These are phyloP conservation scores for Volutella citrinella DNA, from an alignment of 2,329 filamentous ascomycete genomes.

Conservation along the genomic window DNA sequence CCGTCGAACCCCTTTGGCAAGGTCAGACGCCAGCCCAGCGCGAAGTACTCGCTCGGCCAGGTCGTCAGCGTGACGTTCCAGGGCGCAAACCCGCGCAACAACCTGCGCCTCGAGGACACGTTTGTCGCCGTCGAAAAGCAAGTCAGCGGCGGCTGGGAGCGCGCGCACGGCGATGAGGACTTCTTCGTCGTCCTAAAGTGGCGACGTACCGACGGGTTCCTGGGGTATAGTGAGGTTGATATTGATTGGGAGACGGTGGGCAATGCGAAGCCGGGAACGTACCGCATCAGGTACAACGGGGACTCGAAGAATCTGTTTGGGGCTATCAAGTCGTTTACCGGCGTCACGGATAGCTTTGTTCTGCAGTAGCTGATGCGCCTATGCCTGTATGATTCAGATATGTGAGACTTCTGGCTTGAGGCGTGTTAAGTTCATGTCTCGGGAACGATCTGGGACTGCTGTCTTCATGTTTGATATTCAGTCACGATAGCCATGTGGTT, in stretches of 20 bases:
- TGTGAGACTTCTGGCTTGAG: too few relatives aligned
- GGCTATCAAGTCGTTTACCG: constrained; percentile 3
- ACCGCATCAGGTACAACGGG: constrained; percentile 80
- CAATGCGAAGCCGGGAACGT: constrained; percentile 60
- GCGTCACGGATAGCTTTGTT: constrained; percentile 1
- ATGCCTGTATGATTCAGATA: too few relatives aligned
- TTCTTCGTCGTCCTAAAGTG: constrained; percentile 83
- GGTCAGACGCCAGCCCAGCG: constrained; percentile 51
- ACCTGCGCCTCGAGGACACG: constrained; percentile 74
- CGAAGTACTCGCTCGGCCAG: constrained; percentile 58
- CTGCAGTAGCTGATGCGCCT: too few relatives aligned
- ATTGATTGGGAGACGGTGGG: constrained; percentile 68
- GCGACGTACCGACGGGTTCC: constrained; percentile 65
- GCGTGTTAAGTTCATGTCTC: too few relatives aligned
- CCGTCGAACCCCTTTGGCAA: constrained; percentile 69
- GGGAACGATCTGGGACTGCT: too few relatives aligned
- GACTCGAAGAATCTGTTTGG: constrained; percentile 65
- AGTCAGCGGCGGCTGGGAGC: constrained; percentile 53
- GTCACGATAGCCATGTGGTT: too few relatives aligned
- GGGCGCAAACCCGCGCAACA: constrained; percentile 86
- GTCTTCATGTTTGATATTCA: too few relatives aligned
- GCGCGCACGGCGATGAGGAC: constrained; percentile 70
- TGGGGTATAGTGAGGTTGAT: constrained; percentile 75
- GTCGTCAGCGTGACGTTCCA: constrained; percentile 69
- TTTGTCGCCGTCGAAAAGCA: constrained; percentile 73